Conservation (phyloP, 352 stramenopile species). For the Phytopythium sindhum region DNA sequence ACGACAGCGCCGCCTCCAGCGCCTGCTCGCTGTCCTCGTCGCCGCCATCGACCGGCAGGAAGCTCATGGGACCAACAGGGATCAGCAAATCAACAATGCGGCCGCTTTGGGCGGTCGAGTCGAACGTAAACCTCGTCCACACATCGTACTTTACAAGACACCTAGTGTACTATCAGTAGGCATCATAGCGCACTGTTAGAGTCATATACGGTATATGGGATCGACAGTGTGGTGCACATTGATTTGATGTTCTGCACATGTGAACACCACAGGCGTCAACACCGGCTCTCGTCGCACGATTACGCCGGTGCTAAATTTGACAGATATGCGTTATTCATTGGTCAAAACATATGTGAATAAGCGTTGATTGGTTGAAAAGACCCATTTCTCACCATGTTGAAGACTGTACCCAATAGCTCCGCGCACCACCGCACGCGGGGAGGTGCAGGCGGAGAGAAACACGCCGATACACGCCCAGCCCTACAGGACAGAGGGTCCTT, state of each 20-base stretch:
- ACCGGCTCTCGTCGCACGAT: background rate
- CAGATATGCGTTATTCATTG: background rate
- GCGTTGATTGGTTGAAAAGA: background rate
- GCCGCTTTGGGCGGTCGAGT: background rate
- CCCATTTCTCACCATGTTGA: background rate
- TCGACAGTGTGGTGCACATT: background rate
- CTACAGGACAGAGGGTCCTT: background rate
- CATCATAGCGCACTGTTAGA: no score
- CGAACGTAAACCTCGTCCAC: background rate
- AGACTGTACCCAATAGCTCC: background rate
- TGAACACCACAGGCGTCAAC: slow-evolving; percentile 2
- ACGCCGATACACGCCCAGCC: background rate
- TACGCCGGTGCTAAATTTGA: background rate
- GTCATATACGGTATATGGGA: no score
- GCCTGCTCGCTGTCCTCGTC: slow-evolving; percentile 13
- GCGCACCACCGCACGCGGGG: no score
- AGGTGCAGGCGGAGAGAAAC: background rate
- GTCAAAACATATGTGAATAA: background rate
- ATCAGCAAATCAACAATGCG: no score
- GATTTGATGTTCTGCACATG: background rate
- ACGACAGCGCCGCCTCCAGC: slow-evolving; percentile 39
- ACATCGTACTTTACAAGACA: background rate
- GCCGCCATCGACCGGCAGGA: slow-evolving; percentile 12
- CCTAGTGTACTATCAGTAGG: background rate
- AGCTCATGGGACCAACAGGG: background rate